Conservation (phyloP, 495 filamentous ascomycete species). For the Talaromyces borbonicus region DNA sequence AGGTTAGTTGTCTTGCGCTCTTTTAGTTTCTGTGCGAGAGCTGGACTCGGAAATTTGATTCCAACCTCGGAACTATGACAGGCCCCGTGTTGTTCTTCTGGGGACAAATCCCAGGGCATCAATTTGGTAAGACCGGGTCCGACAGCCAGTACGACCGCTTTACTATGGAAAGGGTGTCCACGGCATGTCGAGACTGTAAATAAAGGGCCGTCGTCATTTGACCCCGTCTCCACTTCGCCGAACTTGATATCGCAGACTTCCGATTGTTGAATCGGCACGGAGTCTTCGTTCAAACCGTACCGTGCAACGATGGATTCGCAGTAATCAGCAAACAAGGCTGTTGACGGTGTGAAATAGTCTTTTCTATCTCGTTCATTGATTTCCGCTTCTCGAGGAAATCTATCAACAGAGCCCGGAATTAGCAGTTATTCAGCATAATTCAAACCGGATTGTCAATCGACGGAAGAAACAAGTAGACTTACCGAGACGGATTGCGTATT, state of each 20-base stretch:
- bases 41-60: conserved; percentile 30
- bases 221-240: conserved; percentile 9
- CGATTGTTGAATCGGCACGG: conserved; percentile 32
- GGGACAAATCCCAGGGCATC: conserved; percentile 32
- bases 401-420: too few relatives aligned
- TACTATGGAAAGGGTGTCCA: conserved; percentile 35
- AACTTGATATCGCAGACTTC: conserved; percentile 44
- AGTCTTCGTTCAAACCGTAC: conserved; percentile 37
- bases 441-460: not conserved
- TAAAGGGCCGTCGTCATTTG: conserved; percentile 20
- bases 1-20: conserved; percentile 38
- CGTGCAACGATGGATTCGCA: conserved; percentile 42
- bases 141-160: conserved; percentile 45
- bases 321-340: conserved; percentile 45
- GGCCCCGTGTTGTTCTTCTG: conserved; percentile 31
- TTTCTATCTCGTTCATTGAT: conserved; percentile 57
- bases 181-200: conserved; percentile 43
- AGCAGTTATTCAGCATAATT: too few relatives aligned
- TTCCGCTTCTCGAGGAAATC: conserved; percentile 18
- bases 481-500: conserved; percentile 20
- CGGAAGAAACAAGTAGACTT: not conserved
- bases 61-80: conserved; percentile 49
- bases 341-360: conserved; percentile 54
- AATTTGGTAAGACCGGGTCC: conserved; percentile 45
- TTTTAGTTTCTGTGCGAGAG: conserved; percentile 37